Base-by-base conservation (phyloP, 2,329 filamentous ascomycete species). In the Aspergillus viridinutans region DNA sequence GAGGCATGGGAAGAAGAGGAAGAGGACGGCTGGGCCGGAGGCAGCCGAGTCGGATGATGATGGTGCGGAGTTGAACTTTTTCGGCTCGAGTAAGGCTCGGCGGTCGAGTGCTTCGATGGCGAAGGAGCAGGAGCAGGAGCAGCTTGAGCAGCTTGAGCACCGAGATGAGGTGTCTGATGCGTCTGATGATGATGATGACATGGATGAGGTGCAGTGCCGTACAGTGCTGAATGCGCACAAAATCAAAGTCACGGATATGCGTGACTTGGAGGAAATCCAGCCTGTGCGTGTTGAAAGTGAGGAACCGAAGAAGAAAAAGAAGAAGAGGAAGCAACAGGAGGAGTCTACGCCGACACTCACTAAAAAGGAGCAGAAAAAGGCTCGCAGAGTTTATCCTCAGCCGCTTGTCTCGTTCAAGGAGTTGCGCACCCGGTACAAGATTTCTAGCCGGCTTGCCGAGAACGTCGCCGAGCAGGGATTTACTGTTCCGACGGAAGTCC, bases 391-490 rank as follows among this genome's bases (percentile, higher is more conserved):
- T 29, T 92, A 85, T 70, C 90, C 93, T 0, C 88, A 90, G 61
- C 93, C 94, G 1, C 78, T 99, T 63, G 83, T 83, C 48, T 85
- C 86, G 0, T 97, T 99, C 70, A 77, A 80, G 45, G 85, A 94
- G 66, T 78, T 99, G 57, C 82, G 85, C 40, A 78, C 80, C 32
- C 80, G 80, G 48, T 96, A 93, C 74, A 83, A 82, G n/a, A 85
- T 97, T 45, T 89, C 90, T 3, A 79, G 82, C 43, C 82, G 86
- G 45, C 75, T 99, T 48, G 85, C 86, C 1, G 85, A 89, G 58
- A 99, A 99, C 68, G 79, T 99, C 29, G 80, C 84, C 14, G 82
- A 84, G n/a, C 90, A 97, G 75, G 91, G 90, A 10, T 99, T 96
- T 71, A 85, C 83, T 38, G 80, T 92, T 56, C 94, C 94, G 12